phyloP scores from a whole-genome alignment of 1,284 basidiomycete species.

The Marasmius oreades region DNA sequence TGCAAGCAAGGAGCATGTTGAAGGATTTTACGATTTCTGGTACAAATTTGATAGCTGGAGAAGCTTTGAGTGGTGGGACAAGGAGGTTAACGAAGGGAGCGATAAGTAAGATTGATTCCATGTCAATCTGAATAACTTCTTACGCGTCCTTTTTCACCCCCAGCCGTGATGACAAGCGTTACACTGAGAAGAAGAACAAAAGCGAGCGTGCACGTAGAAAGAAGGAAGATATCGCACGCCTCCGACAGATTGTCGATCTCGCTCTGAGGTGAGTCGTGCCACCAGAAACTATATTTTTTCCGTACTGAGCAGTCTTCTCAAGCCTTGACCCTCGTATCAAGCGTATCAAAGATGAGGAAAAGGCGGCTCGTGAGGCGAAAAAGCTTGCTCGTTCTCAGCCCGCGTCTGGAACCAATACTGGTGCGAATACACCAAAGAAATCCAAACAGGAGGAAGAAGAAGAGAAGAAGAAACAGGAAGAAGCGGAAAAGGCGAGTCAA shows the following conservation, averaged over 20 bases:
- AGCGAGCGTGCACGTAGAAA: slow-evolving; percentile 93
- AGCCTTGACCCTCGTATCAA: slow-evolving; percentile 94
- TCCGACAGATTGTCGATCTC: slow-evolving; percentile 86
- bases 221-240: slow-evolving; percentile 95
- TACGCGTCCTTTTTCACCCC: slow-evolving; percentile 2
- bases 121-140: neutral
- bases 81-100: slow-evolving; percentile 97
- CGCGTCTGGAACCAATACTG: slow-evolving; percentile 25
- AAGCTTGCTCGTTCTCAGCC: slow-evolving; percentile 48
- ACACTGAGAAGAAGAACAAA: slow-evolving; percentile 99
- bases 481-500: slow-evolving; percentile 55
- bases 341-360: slow-evolving; percentile 95
- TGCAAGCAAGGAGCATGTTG: slow-evolving; percentile 80
- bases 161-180: slow-evolving; percentile 97
- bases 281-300: neutral
- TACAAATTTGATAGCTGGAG: slow-evolving; percentile 99
- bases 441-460: slow-evolving; percentile 62
- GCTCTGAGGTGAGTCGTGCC: slow-evolving; percentile 49
- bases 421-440: slow-evolving; percentile 28
- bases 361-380: slow-evolving; percentile 92
- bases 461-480: slow-evolving; percentile 64
- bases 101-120: slow-evolving; percentile 66
- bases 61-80: slow-evolving; percentile 97
- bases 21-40: slow-evolving; percentile 98
- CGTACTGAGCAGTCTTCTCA: neutral